Conservation (phyloP, 345 rosid genomes). For the Populus alba region DNA sequence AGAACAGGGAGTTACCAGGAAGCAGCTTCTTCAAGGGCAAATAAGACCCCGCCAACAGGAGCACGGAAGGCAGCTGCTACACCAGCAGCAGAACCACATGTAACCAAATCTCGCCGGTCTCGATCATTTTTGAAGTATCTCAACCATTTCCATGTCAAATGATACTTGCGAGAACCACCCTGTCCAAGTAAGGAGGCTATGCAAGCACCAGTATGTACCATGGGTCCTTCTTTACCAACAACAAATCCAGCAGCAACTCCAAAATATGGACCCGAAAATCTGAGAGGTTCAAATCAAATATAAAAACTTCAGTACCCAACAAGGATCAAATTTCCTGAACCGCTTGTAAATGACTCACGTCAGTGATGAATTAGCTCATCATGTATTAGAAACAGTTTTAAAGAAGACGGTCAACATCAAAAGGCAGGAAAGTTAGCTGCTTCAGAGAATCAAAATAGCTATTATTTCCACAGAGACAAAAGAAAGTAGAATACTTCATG, state of each 20-base stretch:
- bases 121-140: constrained; percentile 85
- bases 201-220: constrained; percentile 98
- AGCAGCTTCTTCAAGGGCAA: constrained; percentile 96
- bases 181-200: constrained; percentile 90
- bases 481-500: neutral
- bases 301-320: neutral
- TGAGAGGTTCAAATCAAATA: constrained; percentile 23
- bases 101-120: constrained; percentile 81
- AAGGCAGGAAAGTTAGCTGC: neutral
- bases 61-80: constrained; percentile 98
- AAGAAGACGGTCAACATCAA: neutral
- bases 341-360: neutral
- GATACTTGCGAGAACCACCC: constrained; percentile 85
- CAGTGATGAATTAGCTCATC: neutral
- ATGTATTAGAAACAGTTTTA: neutral
- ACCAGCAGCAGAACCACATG: constrained; percentile 98
- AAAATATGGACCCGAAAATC: constrained; percentile 89
- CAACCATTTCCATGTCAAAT: constrained; percentile 89
- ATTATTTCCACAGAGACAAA: neutral
- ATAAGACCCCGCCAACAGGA: constrained; percentile 97
- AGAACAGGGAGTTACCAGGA: constrained; percentile 56
- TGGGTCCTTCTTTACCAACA: constrained; percentile 97
- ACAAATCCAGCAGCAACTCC: constrained; percentile 92
- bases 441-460: neutral
- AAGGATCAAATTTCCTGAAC: neutral